Base-by-base conservation (phyloP, 2,329 filamentous ascomycete genomes). In the Xylariaceae sp. region DNA sequence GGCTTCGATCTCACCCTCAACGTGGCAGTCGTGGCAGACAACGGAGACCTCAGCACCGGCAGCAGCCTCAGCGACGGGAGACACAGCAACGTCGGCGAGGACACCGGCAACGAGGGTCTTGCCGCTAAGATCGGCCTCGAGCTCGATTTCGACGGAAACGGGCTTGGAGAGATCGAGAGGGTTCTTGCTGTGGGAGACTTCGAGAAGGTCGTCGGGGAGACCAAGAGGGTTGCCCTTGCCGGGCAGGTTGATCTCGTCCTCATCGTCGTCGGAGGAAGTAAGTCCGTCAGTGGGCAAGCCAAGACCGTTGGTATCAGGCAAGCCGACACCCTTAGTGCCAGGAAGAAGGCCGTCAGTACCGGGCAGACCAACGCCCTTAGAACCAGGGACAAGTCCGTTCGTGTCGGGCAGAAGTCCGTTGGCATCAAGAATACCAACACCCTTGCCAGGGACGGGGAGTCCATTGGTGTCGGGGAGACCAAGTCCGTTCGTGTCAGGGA, bases 11-110 rank as follows among this genome's bases (percentile, higher is more conserved):
- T 70, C 70, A 64, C 81, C 82, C 64, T 78, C 76, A 49, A 81
- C 73, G 67, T 80, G 81, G 67, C 80, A 82, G 9, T 76, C 76
- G 9, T 74, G 72, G 68, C 80, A 82, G 37, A 72, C 68, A 51
- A 81, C 66, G 1, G 63, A 60, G 4, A 77, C 66, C 30, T 67
- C 65, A 7, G 70, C 68, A 50, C 56, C 69, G 23, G 67, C 65
- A 48, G 61, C 55, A 1, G 67, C 71, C 5, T 53, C 62, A 9
- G 68, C 68, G 1, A 76, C 58, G 49, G 80, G 70, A 59, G 82
- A 77, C 53, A 83, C 69, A 2, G 70, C 63, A 0, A 72, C 66
- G 37, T 66, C 65, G 11, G 56, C 62, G 2, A 73, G 61, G 35
- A 67, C 53, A 66, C 68, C 68, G 15, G 68, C 70, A 15, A 63